Conservation (phyloP, 768 basidiomycete genomes). For the Mycena pura region DNA sequence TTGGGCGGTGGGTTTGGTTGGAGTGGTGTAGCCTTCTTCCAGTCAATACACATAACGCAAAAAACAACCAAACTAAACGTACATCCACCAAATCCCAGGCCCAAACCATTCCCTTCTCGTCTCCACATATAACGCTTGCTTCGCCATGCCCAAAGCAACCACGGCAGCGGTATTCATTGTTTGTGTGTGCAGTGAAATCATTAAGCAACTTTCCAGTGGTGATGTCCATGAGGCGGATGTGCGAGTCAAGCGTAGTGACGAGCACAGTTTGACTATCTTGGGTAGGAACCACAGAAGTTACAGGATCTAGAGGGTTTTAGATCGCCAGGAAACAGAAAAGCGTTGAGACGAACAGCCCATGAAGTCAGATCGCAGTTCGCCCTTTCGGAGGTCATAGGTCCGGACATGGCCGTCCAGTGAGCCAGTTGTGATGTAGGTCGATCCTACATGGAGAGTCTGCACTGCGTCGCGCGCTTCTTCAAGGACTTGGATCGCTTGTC, state of each 20-base stretch:
- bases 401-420: slow-evolving; percentile 93
- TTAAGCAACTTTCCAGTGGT: slow-evolving; percentile 84
- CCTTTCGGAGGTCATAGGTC: slow-evolving; percentile 94
- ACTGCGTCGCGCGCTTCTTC: slow-evolving; percentile 90
- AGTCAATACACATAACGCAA: slow-evolving; percentile 13
- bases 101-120: slow-evolving; percentile 90
- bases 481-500: slow-evolving; percentile 89
- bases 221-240: slow-evolving; percentile 85
- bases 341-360: slow-evolving; percentile 75
- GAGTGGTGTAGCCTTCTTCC: slow-evolving; percentile 67
- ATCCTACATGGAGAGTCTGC: slow-evolving; percentile 74
- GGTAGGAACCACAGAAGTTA: slow-evolving; percentile 83
- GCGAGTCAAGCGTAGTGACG: slow-evolving; percentile 83
- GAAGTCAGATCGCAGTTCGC: slow-evolving; percentile 87
- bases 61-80: slow-evolving; percentile 25
- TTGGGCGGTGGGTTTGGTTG: slow-evolving; percentile 78
- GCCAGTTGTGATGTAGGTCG: slow-evolving; percentile 75
- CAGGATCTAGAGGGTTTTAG: slow-evolving; percentile 65
- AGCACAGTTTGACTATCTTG: slow-evolving; percentile 83
- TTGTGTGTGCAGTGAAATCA: slow-evolving; percentile 80
- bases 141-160: slow-evolving; percentile 87
- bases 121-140: slow-evolving; percentile 82
- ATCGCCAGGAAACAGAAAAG: slow-evolving; percentile 1
- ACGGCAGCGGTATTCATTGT: slow-evolving; percentile 77
- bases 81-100: slow-evolving; percentile 94